Evolutionary conservation across 2,329 filamentous ascomycete genomes (phyloP).

Genomic region (Thelonectria blattea): DNA sequence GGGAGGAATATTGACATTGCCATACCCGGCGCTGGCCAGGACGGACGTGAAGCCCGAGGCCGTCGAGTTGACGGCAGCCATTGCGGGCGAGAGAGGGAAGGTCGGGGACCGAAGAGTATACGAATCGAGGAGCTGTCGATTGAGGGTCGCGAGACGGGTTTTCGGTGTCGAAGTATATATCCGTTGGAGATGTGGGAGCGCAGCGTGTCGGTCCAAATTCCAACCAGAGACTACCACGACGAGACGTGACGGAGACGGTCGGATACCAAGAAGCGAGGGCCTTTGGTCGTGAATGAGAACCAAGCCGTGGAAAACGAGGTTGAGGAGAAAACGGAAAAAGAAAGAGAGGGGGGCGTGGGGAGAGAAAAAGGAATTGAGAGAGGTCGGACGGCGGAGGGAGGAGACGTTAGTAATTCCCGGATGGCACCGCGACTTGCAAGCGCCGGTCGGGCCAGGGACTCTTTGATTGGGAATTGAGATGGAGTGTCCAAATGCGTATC

Average conservation of each 20-base stretch:
- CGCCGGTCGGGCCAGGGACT: slow-evolving; percentile 14
- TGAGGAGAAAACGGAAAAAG: slow-evolving; percentile 9
- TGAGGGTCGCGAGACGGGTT: background rate
- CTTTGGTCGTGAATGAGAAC: slow-evolving; percentile 4
- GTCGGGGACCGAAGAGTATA: slow-evolving; percentile 7
- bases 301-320: slow-evolving; percentile 4
- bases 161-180: background rate
- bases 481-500: no score
- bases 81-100: slow-evolving; percentile 36
- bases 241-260: background rate
- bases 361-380: slow-evolving; percentile 11
- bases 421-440: slow-evolving; percentile 22
- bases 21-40: slow-evolving; percentile 64
- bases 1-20: slow-evolving; percentile 56
- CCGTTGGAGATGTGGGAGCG: background rate
- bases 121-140: slow-evolving; percentile 1
- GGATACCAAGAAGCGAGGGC: slow-evolving; percentile 9
- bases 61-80: slow-evolving; percentile 65
- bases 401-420: slow-evolving; percentile 23
- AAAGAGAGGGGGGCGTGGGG: slow-evolving; percentile 13
- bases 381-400: slow-evolving; percentile 13
- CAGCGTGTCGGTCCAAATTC: background rate
- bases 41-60: slow-evolving; percentile 75
- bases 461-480: background rate
- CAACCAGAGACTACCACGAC: background rate